Percentiles rank a stretch among this genome's conserved stretches.
Evolutionary conservation across 2,329 filamentous ascomycete species (phyloP).

Genomic region (Verticillium tricorpus): DNA sequence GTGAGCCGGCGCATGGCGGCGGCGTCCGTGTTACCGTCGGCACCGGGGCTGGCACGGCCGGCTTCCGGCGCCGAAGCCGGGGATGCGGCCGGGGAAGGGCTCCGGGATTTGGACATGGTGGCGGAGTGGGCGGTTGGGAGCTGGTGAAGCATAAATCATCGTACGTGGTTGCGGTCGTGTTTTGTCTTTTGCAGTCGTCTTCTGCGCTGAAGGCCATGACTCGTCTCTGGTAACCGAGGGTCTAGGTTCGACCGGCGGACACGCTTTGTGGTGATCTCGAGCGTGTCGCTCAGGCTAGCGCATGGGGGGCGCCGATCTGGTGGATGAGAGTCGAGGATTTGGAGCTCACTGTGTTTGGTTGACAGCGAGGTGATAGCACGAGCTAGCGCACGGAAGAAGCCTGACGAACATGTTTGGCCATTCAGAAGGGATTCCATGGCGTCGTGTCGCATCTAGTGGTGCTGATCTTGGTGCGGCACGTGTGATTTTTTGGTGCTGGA

Average conservation of each 20-base stretch:
- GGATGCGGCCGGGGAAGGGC: neutral
- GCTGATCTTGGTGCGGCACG: neutral
- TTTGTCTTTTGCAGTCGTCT: neutral
- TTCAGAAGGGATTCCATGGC: neutral
- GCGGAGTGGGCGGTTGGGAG: neutral
- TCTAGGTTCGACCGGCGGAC: neutral
- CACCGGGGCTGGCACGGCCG: neutral
- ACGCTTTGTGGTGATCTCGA: neutral
- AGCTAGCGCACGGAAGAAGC: neutral
- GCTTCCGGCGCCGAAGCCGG: neutral
- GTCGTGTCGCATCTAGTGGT: neutral
- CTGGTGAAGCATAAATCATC: neutral
- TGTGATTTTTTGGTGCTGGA: neutral
- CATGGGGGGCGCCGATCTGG: neutral
- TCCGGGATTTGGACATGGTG: neutral
- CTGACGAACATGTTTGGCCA: neutral
- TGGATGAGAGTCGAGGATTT: neutral
- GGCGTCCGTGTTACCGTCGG: neutral
- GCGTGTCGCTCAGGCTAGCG: neutral
- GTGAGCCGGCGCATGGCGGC: constrained; percentile 12
- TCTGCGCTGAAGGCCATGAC: neutral
- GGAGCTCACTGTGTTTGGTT: neutral
- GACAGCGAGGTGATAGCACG: neutral
- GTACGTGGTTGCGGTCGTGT: neutral
- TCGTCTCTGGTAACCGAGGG: neutral